Conservation (phyloP, 2,329 filamentous ascomycete species). For the Paecilomyces sp. region DNA sequence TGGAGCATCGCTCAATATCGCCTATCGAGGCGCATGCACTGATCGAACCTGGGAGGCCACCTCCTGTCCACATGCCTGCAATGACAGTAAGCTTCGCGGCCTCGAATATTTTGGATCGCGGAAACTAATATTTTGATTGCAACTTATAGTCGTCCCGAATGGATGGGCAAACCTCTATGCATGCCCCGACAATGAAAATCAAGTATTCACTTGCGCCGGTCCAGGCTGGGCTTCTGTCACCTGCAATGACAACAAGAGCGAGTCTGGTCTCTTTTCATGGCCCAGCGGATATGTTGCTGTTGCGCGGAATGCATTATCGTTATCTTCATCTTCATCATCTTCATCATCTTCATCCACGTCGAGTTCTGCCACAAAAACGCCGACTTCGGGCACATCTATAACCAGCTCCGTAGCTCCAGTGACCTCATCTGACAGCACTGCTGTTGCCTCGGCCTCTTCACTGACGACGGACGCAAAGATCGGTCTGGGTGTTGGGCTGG, state of each 20-base stretch:
- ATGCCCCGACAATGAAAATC: conserved; percentile 3
- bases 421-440: not conserved
- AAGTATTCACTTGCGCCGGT: conserved; percentile 7
- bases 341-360: not conserved
- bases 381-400: not conserved
- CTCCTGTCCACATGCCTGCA: conserved; percentile 8
- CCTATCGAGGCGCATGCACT: conserved; percentile 9
- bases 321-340: not conserved
- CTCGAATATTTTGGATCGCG: not conserved
- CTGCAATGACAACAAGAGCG: not conserved
- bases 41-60: conserved; percentile 9
- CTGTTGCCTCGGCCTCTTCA: not conserved
- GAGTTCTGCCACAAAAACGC: not conserved
- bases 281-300: not conserved
- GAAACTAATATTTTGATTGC: not conserved
- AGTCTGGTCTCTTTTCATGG: not conserved
- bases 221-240: conserved; percentile 5
- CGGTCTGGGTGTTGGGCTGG: not conserved
- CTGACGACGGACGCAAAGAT: not conserved
- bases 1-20: conserved; percentile 1
- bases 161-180: conserved; percentile 8
- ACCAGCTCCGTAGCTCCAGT: no score
- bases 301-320: not conserved
- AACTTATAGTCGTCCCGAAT: conserved; percentile 1
- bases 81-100: conserved; percentile 3